phyloP scores from a whole-genome alignment of 169 alveolate genomes.

The Ichthyophthirius multifiliis region DNA sequence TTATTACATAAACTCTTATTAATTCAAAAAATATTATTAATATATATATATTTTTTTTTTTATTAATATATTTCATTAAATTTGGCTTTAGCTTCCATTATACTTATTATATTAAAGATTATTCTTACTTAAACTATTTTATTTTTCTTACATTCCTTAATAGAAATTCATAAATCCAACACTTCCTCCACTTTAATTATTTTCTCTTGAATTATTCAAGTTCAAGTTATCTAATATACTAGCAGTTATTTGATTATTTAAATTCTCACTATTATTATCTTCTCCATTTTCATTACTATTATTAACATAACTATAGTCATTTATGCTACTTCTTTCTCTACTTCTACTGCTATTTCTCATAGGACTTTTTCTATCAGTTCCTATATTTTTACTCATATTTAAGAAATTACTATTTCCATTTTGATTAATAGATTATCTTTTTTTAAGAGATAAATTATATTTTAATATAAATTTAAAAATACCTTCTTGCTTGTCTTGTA shows the following conservation, averaged over 20 bases:
- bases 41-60: no score
- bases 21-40: no score
- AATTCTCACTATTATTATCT: background rate
- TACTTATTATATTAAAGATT: no score
- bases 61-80: no score
- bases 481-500: background rate
- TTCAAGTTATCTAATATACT: background rate
- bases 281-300: background rate
- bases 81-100: no score
- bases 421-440: background rate
- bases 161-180: no score
- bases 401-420: background rate
- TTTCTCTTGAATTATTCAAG: slow-evolving; percentile 3
- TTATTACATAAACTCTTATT: no score
- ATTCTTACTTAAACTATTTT: no score
- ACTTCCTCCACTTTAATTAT: no score
- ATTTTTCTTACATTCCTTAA: no score
- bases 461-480: background rate
- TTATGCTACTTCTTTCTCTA: slow-evolving; percentile 7
- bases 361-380: slow-evolving; percentile 2
- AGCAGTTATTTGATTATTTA: no score
- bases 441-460: background rate
- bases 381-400: slow-evolving; percentile 5
- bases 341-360: slow-evolving; percentile 3
- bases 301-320: background rate